A percentile compares a stretch with the other conserved stretches of the same genome.
Conservation (phyloP, 768 basidiomycete genomes). For the Clavulina sp. region DNA sequence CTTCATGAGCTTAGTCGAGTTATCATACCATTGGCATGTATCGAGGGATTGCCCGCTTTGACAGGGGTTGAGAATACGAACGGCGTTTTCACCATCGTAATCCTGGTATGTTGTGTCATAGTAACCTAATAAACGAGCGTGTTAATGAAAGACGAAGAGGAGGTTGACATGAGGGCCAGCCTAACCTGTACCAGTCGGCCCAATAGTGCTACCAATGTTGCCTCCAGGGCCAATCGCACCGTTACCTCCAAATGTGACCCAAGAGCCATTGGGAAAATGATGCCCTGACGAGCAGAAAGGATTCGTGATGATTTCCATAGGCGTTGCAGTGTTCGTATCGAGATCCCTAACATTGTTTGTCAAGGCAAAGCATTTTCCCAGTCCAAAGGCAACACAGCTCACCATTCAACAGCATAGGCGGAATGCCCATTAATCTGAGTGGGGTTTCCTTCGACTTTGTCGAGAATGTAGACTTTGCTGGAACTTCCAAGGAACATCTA, state of each 20-base stretch:
- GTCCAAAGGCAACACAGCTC: neutral
- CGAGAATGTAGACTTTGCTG: conserved; percentile 8
- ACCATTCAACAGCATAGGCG: conserved; percentile 10
- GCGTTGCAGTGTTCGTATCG: conserved; percentile 1
- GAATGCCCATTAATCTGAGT: conserved; percentile 10
- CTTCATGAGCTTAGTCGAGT: conserved; percentile 21
- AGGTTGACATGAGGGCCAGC: neutral
- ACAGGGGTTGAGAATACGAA: conserved; percentile 41
- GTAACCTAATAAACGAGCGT: conserved; percentile 15
- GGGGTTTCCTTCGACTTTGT: conserved; percentile 12
- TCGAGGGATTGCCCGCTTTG: neutral
- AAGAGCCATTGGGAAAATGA: conserved; percentile 14
- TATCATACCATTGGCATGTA: conserved; percentile 1
- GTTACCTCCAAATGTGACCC: conserved; percentile 43
- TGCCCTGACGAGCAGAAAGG: conserved; percentile 34
- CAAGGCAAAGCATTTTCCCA: neutral
- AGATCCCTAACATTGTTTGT: conserved; percentile 5
- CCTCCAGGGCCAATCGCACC: conserved; percentile 54
- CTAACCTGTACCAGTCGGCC: conserved; percentile 25
- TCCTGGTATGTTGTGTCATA: conserved; percentile 59
- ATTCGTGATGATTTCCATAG: conserved; percentile 11
- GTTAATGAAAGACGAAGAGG: neutral
- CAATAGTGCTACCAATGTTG: conserved; percentile 31
- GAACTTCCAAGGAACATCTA: conserved; percentile 1
- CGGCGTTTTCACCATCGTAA: conserved; percentile 61